These are phyloP conservation scores for Tetrapisispora phaffii DNA, from an alignment of 805 yeast genomes.

Conservation along the genomic window DNA sequence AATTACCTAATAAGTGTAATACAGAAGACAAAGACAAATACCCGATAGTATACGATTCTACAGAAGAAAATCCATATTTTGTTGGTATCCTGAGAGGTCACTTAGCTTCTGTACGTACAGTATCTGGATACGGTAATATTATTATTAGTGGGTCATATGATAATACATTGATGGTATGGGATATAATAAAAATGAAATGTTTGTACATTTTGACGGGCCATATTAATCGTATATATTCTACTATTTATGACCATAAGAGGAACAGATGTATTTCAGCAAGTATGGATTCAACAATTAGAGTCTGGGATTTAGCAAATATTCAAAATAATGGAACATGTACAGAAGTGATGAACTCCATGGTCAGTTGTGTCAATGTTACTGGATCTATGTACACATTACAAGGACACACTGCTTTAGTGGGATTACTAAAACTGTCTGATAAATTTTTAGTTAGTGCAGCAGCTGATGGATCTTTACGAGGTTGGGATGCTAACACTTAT, in stretches of 20 bases:
- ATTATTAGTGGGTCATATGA: slow-evolving; percentile 89
- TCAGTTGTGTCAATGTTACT: slow-evolving; percentile 21
- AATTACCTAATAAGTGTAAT: slow-evolving; percentile 41
- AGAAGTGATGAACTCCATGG: slow-evolving; percentile 15
- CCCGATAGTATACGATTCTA: slow-evolving; percentile 27
- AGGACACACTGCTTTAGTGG: slow-evolving; percentile 88
- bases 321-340: slow-evolving; percentile 33
- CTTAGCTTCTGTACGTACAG: slow-evolving; percentile 72
- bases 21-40: background rate
- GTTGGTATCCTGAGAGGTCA: slow-evolving; percentile 67
- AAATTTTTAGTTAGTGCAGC: slow-evolving; percentile 85
- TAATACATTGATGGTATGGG: slow-evolving; percentile 87
- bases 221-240: slow-evolving; percentile 79
- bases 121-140: slow-evolving; percentile 75
- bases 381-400: slow-evolving; percentile 50
- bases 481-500: slow-evolving; percentile 84
- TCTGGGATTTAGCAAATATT: slow-evolving; percentile 84
- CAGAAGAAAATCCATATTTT: slow-evolving; percentile 46
- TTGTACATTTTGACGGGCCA: slow-evolving; percentile 72
- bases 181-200: slow-evolving; percentile 63
- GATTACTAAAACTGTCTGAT: slow-evolving; percentile 67
- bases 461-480: slow-evolving; percentile 83
- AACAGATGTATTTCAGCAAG: slow-evolving; percentile 84
- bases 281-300: slow-evolving; percentile 76
- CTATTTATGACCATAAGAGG: slow-evolving; percentile 66